phyloP scores from a whole-genome alignment of 768 basidiomycete genomes.

The Amanita subjunquillea region DNA sequence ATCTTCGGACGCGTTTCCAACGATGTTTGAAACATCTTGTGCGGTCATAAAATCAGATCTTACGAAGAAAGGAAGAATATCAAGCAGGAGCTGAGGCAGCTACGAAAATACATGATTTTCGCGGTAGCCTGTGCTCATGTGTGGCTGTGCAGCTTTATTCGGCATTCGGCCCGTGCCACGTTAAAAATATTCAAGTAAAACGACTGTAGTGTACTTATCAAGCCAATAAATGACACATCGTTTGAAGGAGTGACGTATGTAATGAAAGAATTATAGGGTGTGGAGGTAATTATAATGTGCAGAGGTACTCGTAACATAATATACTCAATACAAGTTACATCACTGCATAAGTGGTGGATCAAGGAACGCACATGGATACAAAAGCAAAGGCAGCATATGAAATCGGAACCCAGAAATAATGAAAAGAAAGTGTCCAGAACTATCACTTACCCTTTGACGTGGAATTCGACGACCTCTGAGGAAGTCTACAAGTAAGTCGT shows the following conservation, averaged over 20 bases:
- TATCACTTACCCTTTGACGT: not conserved
- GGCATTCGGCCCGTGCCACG: too few relatives aligned
- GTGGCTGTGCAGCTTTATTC: too few relatives aligned
- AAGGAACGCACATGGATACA: constrained; percentile 1
- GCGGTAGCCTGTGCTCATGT: too few relatives aligned
- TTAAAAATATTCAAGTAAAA: too few relatives aligned
- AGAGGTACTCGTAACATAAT: not conserved
- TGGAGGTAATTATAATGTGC: not conserved
- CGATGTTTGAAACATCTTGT: constrained; percentile 1
- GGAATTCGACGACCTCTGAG: constrained; percentile 11
- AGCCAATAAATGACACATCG: not conserved
- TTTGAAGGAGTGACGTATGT: not conserved
- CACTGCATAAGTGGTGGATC: not conserved
- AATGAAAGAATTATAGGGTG: not conserved
- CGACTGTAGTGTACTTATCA: too few relatives aligned
- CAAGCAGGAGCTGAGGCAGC: too few relatives aligned
- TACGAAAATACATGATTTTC: too few relatives aligned
- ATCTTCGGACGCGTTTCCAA: constrained; percentile 12
- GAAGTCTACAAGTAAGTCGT: constrained; percentile 22
- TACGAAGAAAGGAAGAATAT: not conserved
- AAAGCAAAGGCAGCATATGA: not conserved
- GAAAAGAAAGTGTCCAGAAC: not conserved
- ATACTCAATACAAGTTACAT: not conserved
- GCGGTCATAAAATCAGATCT: not conserved
- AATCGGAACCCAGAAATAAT: not conserved